Evolutionary conservation across 1,284 basidiomycete species (phyloP).

Genomic region (Ustilago bromivora): DNA sequence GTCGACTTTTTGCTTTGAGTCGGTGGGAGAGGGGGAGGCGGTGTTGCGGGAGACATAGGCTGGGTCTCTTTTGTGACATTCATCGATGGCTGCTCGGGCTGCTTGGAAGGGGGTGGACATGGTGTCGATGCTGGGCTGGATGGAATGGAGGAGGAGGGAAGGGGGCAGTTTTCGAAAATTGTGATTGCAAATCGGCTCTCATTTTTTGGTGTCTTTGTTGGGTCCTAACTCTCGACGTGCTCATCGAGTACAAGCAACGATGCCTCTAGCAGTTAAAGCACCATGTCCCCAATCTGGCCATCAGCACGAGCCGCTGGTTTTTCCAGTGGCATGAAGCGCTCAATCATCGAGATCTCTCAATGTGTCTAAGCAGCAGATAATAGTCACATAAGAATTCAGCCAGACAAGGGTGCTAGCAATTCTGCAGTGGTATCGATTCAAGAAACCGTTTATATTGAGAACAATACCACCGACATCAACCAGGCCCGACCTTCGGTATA

Average conservation of each 20-base stretch:
- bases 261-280: too few species aligned
- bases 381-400: not conserved
- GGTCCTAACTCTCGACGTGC: too few species aligned
- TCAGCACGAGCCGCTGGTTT: too few species aligned
- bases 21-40: constrained; percentile 5
- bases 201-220: too few species aligned
- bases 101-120: constrained; percentile 35
- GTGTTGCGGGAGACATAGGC: constrained; percentile 34
- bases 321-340: too few species aligned
- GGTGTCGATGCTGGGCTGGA: constrained; percentile 13
- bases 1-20: constrained; percentile 40
- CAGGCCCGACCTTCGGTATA: constrained; percentile 80
- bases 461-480: constrained; percentile 10
- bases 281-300: too few species aligned
- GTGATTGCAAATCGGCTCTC: not conserved
- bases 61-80: constrained; percentile 50
- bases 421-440: not conserved
- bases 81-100: constrained; percentile 52
- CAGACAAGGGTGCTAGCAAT: not conserved
- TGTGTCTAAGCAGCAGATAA: too few species aligned
- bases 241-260: too few species aligned
- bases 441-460: not conserved
- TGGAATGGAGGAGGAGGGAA: not conserved
- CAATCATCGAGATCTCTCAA: too few species aligned
- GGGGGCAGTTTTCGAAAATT: too few species aligned